phyloP scores from a whole-genome alignment of 2,329 filamentous ascomycete species.

The Diaporthe sp. region DNA sequence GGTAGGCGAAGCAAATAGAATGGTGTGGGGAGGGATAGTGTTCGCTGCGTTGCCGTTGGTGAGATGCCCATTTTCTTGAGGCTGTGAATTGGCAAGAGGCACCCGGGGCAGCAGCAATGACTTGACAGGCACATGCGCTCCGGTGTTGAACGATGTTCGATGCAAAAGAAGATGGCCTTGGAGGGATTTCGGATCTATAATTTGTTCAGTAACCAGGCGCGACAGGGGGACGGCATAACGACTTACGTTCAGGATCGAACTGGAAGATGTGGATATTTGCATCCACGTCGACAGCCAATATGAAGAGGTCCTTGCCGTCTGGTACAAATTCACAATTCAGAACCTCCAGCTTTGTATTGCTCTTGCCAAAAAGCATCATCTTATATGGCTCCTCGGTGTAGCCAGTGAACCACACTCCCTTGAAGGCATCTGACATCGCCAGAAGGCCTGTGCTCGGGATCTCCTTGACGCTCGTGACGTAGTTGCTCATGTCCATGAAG shows the following conservation, averaged over 20 bases:
- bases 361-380: constrained; percentile 93
- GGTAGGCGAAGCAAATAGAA: constrained; percentile 79
- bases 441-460: constrained; percentile 86
- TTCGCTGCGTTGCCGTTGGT: constrained; percentile 40
- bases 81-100: constrained; percentile 47
- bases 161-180: constrained; percentile 89
- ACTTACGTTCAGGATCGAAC: constrained; percentile 92
- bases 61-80: constrained; percentile 45
- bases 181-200: constrained; percentile 87
- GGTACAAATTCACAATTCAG: constrained; percentile 89
- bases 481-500: constrained; percentile 97
- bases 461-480: constrained; percentile 87
- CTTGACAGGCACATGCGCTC: constrained; percentile 78
- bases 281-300: constrained; percentile 85
- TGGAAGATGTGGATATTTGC: constrained; percentile 90
- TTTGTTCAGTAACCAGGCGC: constrained; percentile 39
- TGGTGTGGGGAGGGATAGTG: constrained; percentile 49
- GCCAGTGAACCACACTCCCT: constrained; percentile 95
- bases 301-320: constrained; percentile 82
- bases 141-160: constrained; percentile 87
- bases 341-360: constrained; percentile 80
- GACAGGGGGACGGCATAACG: constrained; percentile 1
- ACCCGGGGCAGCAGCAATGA: constrained; percentile 79
- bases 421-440: constrained; percentile 88
- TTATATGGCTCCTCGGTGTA: constrained; percentile 98